phyloP scores from a whole-genome alignment of 257 asterid genomes.

The Penstemon davidsonii region DNA sequence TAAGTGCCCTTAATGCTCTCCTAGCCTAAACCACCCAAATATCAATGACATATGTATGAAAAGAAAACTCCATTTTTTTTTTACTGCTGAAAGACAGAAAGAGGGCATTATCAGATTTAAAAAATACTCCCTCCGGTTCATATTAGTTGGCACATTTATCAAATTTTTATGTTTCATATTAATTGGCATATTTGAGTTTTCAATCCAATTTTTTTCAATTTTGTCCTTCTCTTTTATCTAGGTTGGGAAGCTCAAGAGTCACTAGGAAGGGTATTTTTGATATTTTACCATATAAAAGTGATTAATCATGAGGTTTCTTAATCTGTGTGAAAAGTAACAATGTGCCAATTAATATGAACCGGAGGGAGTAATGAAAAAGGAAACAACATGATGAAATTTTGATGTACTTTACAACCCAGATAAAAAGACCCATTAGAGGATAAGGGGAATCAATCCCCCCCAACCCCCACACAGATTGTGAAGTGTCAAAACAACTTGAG shows the following conservation, averaged over 20 bases:
- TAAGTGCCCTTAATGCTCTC: constrained; percentile 89
- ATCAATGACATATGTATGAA: neutral
- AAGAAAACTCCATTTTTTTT: neutral
- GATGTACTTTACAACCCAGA: neutral
- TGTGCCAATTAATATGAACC: no score
- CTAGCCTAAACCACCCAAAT: constrained; percentile 54
- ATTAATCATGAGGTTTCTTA: no score
- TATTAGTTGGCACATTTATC: no score
- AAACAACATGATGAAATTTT: neutral
- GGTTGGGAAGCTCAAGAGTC: no score
- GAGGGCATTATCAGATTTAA: neutral
- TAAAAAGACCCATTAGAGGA: constrained; percentile 23
- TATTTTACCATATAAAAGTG: no score
- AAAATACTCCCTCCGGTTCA: no score
- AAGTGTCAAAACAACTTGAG: constrained; percentile 43
- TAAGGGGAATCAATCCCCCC: constrained; percentile 28
- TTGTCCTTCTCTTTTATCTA: no score
- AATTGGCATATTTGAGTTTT: no score
- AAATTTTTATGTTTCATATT: no score
- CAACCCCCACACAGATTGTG: constrained; percentile 30
- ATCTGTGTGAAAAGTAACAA: no score
- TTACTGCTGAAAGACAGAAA: neutral
- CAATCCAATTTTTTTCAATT: no score
- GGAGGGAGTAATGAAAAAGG: neutral
- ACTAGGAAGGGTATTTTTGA: no score